Conservation (phyloP, 495 filamentous ascomycete species). For the Penicillium lividum region DNA sequence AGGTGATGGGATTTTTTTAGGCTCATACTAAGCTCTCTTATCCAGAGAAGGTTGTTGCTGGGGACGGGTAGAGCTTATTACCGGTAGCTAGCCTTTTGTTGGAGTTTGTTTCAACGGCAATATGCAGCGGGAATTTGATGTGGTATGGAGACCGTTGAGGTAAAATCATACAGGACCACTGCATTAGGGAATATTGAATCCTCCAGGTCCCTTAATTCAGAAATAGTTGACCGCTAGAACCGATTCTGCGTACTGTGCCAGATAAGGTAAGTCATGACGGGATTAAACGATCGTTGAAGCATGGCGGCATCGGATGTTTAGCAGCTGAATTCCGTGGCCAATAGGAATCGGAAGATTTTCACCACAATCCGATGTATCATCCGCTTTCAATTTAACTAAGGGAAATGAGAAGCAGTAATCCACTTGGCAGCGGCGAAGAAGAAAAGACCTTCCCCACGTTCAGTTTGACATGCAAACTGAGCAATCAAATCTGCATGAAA, state of each 20-base stretch:
- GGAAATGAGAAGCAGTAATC: slow-evolving; percentile 2
- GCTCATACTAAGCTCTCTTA: not conserved
- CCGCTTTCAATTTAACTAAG: slow-evolving; percentile 2
- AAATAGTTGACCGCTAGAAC: slow-evolving; percentile 18
- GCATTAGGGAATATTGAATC: slow-evolving; percentile 9
- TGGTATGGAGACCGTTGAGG: not conserved
- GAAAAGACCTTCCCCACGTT: slow-evolving; percentile 3
- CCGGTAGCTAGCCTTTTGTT: not conserved
- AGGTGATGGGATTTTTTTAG: slow-evolving; percentile 5
- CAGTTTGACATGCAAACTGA: slow-evolving; percentile 13
- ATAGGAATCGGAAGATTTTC: not conserved
- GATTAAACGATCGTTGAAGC: slow-evolving; percentile 15
- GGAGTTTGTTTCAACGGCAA: slow-evolving; percentile 6
- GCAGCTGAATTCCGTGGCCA: slow-evolving; percentile 1
- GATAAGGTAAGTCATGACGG: slow-evolving; percentile 15
- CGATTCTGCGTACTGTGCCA: not conserved
- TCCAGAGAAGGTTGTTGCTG: slow-evolving; percentile 28
- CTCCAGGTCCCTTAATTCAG: not conserved
- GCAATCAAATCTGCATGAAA: slow-evolving; percentile 13
- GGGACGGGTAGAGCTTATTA: not conserved
- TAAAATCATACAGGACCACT: slow-evolving; percentile 15
- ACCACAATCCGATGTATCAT: not conserved
- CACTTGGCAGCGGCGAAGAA: slow-evolving; percentile 27
- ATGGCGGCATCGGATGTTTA: slow-evolving; percentile 8
- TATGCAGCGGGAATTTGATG: slow-evolving; percentile 11